These are phyloP conservation scores for Ceratopteris richardii DNA, from an alignment of 75 land plant species.

Conservation along the genomic window DNA sequence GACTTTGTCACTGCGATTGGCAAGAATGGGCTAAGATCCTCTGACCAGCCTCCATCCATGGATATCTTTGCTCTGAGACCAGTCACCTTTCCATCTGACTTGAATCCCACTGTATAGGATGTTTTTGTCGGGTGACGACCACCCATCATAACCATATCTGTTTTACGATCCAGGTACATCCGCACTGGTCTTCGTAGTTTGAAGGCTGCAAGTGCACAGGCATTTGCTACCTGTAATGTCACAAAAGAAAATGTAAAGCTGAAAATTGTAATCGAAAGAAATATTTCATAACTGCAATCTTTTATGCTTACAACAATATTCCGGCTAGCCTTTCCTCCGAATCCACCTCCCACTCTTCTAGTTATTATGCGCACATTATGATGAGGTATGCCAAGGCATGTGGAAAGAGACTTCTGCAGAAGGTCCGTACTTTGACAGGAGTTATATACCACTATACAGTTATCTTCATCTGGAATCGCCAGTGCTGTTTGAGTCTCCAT, in stretches of 20 bases:
- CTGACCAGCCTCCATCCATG: slow-evolving; percentile 62
- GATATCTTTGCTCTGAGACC: slow-evolving; percentile 55
- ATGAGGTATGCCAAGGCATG: slow-evolving; percentile 69
- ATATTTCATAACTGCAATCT: no score
- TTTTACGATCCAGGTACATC: slow-evolving; percentile 70
- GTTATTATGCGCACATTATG: slow-evolving; percentile 90
- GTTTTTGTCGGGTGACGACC: slow-evolving; percentile 78
- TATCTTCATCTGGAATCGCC: slow-evolving; percentile 90
- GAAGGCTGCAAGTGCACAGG: slow-evolving; percentile 89
- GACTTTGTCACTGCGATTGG: slow-evolving; percentile 23
- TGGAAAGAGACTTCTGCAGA: slow-evolving; percentile 42
- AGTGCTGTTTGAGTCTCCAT: slow-evolving; percentile 90
- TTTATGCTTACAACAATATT: slow-evolving; percentile 44
- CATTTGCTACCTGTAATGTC: slow-evolving; percentile 59
- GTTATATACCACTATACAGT: slow-evolving; percentile 72
- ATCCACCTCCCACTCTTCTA: slow-evolving; percentile 91
- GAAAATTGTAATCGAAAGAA: no score
- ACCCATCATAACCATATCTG: slow-evolving; percentile 84
- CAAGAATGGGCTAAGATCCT: slow-evolving; percentile 47
- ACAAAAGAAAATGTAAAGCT: no score
- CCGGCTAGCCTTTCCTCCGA: slow-evolving; percentile 79
- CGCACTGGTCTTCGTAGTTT: slow-evolving; percentile 68
- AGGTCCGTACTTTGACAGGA: slow-evolving; percentile 54
- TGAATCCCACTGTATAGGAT: slow-evolving; percentile 76
- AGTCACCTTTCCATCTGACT: slow-evolving; percentile 65